Evolutionary conservation across 208 protist genomes (phyloP), one percentile per base, ranked within the genome.

Genomic region (Trypanosoma rangeli): DNA sequence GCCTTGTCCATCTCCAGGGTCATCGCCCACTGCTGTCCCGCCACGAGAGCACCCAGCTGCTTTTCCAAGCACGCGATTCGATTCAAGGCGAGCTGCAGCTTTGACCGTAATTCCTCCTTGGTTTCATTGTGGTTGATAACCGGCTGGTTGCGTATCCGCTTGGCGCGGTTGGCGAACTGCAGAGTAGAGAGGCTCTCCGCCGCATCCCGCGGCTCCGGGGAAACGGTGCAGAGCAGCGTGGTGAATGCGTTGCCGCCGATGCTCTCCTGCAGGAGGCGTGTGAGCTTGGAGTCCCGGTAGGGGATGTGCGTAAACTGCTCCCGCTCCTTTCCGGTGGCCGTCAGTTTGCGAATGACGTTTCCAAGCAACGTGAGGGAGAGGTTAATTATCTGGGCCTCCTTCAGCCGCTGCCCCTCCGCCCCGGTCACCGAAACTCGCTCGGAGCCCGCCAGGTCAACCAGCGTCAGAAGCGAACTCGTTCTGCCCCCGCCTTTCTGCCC

Each of bases 401-500:
- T 79, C 15, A 97, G 64, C 5, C 74, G 79, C 13, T 69, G 22
- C 33, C 94, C 92, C 37, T 86, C 73, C 10, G 89, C 93, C 20
- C 89, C 82, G 1, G 89, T 93, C 65, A 87, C 76, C 13, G 81
- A 78, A 15, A 95, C 83, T 10, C 90, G 75, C 70, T 98, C 95
- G n/a, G 78, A 91, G 16, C 97, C 97, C 0, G 95, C 97, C 15
- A 98, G 77, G 74, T 98, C 97, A 8, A 96, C 92, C 29, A 98
- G 58, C 35, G 83, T 93, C 29, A 98, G 74, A 1, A 89, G 68
- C 10, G 85, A 78, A n/a, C 63, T 61, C 39, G 49, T 64, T 46
- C 77, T n/a, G 54, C 72, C 42, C 37, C 61, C 31, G 54, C 13
- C 9, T 9, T 52, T 46, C 4, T 24, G 0, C 22, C 44, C 26